phyloP scores from a whole-genome alignment of 768 basidiomycete genomes.

The Psilocybe cyanescens region DNA sequence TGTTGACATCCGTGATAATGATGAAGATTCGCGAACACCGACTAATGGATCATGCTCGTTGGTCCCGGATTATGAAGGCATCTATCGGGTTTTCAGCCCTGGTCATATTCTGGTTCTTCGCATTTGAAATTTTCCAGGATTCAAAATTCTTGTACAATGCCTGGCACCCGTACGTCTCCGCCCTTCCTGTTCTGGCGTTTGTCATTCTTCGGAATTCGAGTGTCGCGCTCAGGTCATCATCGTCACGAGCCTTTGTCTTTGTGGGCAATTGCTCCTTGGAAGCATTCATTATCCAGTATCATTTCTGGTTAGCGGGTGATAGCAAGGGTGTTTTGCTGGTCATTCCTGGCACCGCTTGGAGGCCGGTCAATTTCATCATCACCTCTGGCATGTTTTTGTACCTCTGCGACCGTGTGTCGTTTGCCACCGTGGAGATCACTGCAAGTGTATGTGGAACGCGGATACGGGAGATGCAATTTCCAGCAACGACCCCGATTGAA shows the following conservation, averaged over 20 bases:
- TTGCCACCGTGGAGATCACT: constrained; percentile 77
- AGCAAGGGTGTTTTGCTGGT: constrained; percentile 82
- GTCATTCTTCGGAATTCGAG: constrained; percentile 78
- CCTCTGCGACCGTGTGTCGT: constrained; percentile 74
- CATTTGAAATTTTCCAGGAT: constrained; percentile 76
- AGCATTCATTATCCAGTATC: constrained; percentile 91
- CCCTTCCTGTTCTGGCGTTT: constrained; percentile 81
- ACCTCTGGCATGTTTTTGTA: constrained; percentile 82
- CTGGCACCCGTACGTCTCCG: constrained; percentile 85
- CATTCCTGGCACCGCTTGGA: constrained; percentile 73
- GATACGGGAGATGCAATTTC: constrained; percentile 25
- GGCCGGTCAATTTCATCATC: constrained; percentile 78
- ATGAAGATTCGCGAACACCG: constrained; percentile 78
- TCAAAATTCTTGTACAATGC: constrained; percentile 86
- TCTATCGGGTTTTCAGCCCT: constrained; percentile 54
- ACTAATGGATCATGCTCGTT: constrained; percentile 69
- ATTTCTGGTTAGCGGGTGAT: constrained; percentile 84
- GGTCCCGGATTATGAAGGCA: constrained; percentile 56
- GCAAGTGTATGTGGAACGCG: constrained; percentile 48
- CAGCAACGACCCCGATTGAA: constrained; percentile 16
- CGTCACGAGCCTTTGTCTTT: constrained; percentile 74
- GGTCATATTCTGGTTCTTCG: constrained; percentile 76
- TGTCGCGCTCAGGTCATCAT: constrained; percentile 67
- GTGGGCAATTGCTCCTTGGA: constrained; percentile 89
- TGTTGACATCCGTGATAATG: constrained; percentile 73